Base-by-base conservation (phyloP, 2,329 filamentous ascomycete genomes). In the Mariannaea elegans region DNA sequence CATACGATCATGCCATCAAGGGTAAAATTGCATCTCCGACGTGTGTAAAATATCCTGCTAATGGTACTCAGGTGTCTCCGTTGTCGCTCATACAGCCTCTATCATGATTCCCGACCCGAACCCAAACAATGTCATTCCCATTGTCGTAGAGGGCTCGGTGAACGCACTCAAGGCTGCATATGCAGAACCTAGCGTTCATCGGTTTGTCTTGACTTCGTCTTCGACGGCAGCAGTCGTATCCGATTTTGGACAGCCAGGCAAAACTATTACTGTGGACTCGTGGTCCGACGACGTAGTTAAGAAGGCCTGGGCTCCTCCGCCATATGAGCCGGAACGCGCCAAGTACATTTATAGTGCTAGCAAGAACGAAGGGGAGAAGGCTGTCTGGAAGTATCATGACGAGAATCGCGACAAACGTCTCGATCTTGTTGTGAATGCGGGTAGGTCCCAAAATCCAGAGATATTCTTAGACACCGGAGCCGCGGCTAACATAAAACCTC, bases 21-120 rank as follows among this genome's bases (percentile, higher is more conserved):
- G 75, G 71, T 65, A 47, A 9, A 55, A 18, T 5, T 4, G 3
- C 23, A 14, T 2, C n/a, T n/a, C n/a, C 21, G 4, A 4, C 16
- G 7, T 16, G 5, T 2, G 14, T 2, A 2, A 9, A 5, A n/a
- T n/a, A n/a, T n/a, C 23, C 4, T 21, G 12, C 9, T 42, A 2
- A 13, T 4, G 4, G 10, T 38, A 16, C 21, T 23, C 2, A 71
- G 69, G 66, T 0, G 65, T 66, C 0, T 64, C 65, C 1, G 76
- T 72, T 1, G 61, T 82, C 48, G 68, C 74, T 1, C 79, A 82
- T 62, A 71, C 74, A 0, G 80, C 79, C 1, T 75, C 74, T 13
- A 65, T 74, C 23, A 63, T 76, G 45, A 71, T 62, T 1, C 67
- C 80, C 16, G 64, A 66, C 10, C 63, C 73, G 1, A 73, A 82